Evolutionary conservation across 495 filamentous ascomycete species (phyloP).

Genomic region (Niebla homalea): DNA sequence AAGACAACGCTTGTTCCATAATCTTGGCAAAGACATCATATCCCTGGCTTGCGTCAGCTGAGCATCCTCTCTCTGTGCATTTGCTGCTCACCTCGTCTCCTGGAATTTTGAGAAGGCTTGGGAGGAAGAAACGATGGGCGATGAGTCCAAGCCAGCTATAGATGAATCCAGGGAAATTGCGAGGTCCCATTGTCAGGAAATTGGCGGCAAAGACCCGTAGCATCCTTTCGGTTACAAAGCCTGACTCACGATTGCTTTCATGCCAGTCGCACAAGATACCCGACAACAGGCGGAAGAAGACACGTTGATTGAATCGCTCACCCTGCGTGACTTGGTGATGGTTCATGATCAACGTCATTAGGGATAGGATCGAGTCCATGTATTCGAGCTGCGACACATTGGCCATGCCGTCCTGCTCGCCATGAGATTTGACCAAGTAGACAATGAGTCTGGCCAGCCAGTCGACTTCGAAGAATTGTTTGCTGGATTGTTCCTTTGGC

Average conservation of each 20-base stretch:
- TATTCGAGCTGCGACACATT: constrained; percentile 48
- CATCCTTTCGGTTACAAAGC: constrained; percentile 51
- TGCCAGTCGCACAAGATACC: constrained; percentile 63
- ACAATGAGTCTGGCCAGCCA: constrained; percentile 76
- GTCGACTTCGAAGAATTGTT: constrained; percentile 66
- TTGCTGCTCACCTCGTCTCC: constrained; percentile 32
- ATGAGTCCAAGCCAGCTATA: constrained; percentile 76
- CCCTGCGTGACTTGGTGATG: constrained; percentile 71
- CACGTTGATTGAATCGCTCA: constrained; percentile 71
- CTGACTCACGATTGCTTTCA: constrained; percentile 23
- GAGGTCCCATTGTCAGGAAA: constrained; percentile 64
- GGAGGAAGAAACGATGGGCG: constrained; percentile 77
- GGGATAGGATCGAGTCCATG: constrained; percentile 58
- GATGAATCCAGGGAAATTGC: constrained; percentile 63
- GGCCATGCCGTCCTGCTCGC: constrained; percentile 42
- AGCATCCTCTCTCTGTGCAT: neutral
- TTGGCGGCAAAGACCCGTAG: constrained; percentile 58
- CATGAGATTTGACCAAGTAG: constrained; percentile 57
- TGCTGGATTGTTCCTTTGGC: constrained; percentile 42
- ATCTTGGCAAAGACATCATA: constrained; percentile 66
- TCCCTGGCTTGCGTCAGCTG: constrained; percentile 30
- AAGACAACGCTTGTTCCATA: constrained; percentile 58
- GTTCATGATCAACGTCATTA: constrained; percentile 70
- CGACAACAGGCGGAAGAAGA: constrained; percentile 86
- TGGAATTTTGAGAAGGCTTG: constrained; percentile 57